Base-by-base conservation (phyloP, 2,329 filamentous ascomycete species). In the Nothopassalora personata region DNA sequence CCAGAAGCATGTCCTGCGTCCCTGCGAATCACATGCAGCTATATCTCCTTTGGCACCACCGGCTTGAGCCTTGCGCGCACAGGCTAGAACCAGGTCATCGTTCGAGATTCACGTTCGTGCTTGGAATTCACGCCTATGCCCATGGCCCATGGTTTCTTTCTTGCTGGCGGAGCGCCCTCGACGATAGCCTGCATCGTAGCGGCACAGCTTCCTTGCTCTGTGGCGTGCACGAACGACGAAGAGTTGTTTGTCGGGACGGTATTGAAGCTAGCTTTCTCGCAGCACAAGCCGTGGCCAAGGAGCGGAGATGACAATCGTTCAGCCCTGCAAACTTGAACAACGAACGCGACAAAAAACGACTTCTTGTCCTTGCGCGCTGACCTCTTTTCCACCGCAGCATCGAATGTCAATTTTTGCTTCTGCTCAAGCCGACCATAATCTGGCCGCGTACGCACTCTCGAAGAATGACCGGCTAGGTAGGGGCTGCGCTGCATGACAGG, bases 301-400 rank as follows among this genome's bases (percentile, higher is more conserved):
- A 51, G 34, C 7, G 27, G 49, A 51, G 30, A 51, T 51, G 49
- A 51, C 27, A 51, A 51, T 51, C 27, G 30, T 51, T 51, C 49
- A 51, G 27, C 49, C 27, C n/a, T 34, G 27, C 53, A 15, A 2
- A n/a, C 34, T 28, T 27, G 36, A 6, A 30, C 33, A 23, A 23
- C 33, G 27, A 13, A 51, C 31, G 19, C 49, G 30, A 52, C 49
- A 6, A 31, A 34, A 34, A 7, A 23, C 50, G 15, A 11, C 18
- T 23, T 31, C 19, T 39, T 53, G n/a, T 19, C 50, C 50, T 53
- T 53, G 50, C 36, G 15, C 50, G 19, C 33, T 36, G 27, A 53
- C 23, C 53, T 54, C 52, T 54, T 30, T 18, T 43, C 46, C 51
- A 28, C 19, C 46, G 46, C 23, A 49, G 46, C 46, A 11, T 18